Percentiles rank a stretch among this genome's conserved stretches.
Conservation (phyloP, 2,329 filamentous ascomycete species). For the Fusarium compactum region DNA sequence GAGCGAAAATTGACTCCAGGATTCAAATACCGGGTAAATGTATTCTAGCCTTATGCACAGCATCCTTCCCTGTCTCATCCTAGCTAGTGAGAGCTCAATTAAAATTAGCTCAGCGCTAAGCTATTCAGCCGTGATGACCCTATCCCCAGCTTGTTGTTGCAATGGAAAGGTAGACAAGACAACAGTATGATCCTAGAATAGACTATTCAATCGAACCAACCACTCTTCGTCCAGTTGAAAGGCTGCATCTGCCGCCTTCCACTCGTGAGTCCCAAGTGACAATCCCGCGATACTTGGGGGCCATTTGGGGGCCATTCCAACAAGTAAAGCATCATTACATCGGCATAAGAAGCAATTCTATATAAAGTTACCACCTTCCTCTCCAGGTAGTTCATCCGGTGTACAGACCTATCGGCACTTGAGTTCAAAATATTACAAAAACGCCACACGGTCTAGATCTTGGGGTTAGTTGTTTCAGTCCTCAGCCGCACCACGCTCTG, state of each 20-base stretch:
- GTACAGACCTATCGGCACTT: background rate
- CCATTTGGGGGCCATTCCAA: background rate
- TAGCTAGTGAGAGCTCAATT: background rate
- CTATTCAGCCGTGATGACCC: background rate
- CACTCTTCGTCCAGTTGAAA: rapidly evolving
- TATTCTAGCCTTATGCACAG: background rate
- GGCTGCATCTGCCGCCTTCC: rapidly evolving
- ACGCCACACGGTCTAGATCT: constrained; percentile 2
- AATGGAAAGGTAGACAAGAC: too few species aligned
- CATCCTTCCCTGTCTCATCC: background rate
- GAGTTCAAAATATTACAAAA: background rate
- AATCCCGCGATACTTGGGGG: background rate
- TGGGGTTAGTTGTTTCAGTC: background rate
- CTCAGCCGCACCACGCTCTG: background rate
- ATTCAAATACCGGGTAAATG: background rate
- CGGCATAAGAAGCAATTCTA: background rate
- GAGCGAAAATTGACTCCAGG: background rate
- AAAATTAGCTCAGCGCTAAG: background rate
- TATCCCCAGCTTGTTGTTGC: rapidly evolving
- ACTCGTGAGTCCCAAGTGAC: background rate
- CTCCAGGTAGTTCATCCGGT: background rate
- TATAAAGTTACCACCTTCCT: background rate
- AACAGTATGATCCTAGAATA: rapidly evolving
- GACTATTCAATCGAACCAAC: background rate
- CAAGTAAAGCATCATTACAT: rapidly evolving